A percentile compares a stretch with the other conserved stretches of the same genome.
Conservation (phyloP, 208 protist genomes). For the Crithidia thermophila region DNA sequence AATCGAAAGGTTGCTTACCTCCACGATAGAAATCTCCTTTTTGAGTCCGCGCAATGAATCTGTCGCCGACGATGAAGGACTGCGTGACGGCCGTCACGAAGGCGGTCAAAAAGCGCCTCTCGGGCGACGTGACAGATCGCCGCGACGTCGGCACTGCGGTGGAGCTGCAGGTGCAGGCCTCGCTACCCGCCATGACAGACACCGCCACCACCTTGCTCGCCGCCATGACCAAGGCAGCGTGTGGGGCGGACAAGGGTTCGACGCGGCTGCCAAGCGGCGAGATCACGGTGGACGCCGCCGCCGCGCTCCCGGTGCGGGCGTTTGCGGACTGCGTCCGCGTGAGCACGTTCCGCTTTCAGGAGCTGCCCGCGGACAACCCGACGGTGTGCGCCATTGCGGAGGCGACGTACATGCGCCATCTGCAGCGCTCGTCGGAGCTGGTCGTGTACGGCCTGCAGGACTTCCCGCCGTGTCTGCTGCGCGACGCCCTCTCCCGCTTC, state of each 20-base stretch:
- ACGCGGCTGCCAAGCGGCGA: constrained; percentile 62
- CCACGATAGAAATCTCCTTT: not conserved
- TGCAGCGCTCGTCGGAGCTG: constrained; percentile 64
- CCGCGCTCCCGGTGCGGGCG: constrained; percentile 35
- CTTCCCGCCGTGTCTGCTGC: constrained; percentile 76
- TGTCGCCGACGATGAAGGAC: constrained; percentile 50
- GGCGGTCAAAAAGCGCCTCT: constrained; percentile 62
- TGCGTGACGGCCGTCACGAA: constrained; percentile 65
- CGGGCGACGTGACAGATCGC: constrained; percentile 35
- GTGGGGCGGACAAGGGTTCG: constrained; percentile 72
- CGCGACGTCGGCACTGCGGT: constrained; percentile 25
- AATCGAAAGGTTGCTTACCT: not conserved
- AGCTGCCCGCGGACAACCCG: constrained; percentile 64
- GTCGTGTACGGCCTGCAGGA: constrained; percentile 46
- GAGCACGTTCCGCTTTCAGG: constrained; percentile 67
- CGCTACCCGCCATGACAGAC: constrained; percentile 40
- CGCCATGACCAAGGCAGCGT: constrained; percentile 75
- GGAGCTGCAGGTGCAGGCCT: constrained; percentile 45
- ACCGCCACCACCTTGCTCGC: constrained; percentile 51
- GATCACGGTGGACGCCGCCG: constrained; percentile 66
- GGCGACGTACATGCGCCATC: constrained; percentile 76
- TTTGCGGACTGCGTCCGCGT: constrained; percentile 66
- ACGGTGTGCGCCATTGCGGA: constrained; percentile 74
- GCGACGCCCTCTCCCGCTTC: constrained; percentile 40
- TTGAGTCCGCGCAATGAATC: constrained; percentile 26